These are phyloP conservation scores for Rhodomyrtus psidioides DNA, from an alignment of 441 rosid species.

Conservation along the genomic window DNA sequence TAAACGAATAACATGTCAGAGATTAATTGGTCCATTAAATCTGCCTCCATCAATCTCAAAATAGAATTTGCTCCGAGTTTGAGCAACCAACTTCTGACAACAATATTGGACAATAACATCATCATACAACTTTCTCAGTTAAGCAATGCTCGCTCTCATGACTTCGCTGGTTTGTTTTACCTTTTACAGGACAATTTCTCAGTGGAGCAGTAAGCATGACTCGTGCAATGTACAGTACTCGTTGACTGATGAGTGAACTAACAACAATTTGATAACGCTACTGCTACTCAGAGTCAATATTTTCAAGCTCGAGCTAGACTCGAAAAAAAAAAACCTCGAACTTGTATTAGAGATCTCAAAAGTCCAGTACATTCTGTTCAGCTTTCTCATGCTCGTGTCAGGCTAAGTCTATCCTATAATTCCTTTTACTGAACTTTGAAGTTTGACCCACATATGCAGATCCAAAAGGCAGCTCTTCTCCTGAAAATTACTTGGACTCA, in stretches of 20 bases:
- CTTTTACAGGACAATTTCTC: not conserved
- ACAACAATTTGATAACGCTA: not conserved
- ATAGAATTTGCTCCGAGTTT: not conserved
- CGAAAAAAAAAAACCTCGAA: too few species aligned
- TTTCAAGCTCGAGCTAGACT: not conserved
- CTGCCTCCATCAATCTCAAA: too few species aligned
- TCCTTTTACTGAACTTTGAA: not conserved
- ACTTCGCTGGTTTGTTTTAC: not conserved
- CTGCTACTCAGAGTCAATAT: not conserved
- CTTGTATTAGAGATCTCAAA: not conserved
- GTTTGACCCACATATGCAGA: not conserved
- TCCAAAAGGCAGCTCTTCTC: not conserved
- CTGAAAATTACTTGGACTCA: not conserved
- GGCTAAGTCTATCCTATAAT: not conserved
- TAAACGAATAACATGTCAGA: too few species aligned
- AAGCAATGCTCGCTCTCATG: not conserved
- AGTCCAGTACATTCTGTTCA: not conserved
- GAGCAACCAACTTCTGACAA: not conserved
- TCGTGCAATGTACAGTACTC: not conserved
- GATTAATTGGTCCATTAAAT: too few species aligned
- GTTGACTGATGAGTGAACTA: not conserved
- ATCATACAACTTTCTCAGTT: not conserved
- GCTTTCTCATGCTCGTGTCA: not conserved
- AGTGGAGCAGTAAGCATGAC: not conserved
- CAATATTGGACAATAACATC: not conserved